phyloP scores from a whole-genome alignment of 148 eudicot species.

The Silene latifolia region DNA sequence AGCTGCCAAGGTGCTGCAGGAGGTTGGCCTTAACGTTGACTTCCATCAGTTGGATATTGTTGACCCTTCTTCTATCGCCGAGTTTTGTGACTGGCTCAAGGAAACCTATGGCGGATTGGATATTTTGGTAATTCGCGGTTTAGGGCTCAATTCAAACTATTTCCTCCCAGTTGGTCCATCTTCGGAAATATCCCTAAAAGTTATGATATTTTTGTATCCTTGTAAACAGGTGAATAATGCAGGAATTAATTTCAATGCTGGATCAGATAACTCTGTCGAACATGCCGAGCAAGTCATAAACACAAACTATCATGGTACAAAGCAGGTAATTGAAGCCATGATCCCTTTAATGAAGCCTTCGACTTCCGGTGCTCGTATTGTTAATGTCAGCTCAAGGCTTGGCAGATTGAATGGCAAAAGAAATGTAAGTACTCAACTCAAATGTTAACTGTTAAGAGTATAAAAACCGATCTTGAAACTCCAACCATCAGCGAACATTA shows the following conservation, averaged over 20 bases:
- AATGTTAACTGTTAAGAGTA: too few relatives aligned
- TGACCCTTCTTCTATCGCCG: slow-evolving; percentile 53
- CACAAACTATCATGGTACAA: slow-evolving; percentile 84
- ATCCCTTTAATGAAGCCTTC: slow-evolving; percentile 85
- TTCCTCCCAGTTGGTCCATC: too few relatives aligned
- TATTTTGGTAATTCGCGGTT: slow-evolving; percentile 84
- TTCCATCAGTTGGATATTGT: slow-evolving; percentile 86
- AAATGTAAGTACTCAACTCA: slow-evolving; percentile 56
- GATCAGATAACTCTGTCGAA: slow-evolving; percentile 68
- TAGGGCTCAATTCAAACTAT: too few relatives aligned
- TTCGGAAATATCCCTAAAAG: too few relatives aligned
- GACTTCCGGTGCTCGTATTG: slow-evolving; percentile 73
- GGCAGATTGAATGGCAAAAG: slow-evolving; percentile 81
- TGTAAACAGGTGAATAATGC: slow-evolving; percentile 82
- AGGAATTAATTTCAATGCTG: slow-evolving; percentile 70
- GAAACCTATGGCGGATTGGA: slow-evolving; percentile 67
- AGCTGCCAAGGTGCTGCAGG: slow-evolving; percentile 75
- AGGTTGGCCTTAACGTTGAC: slow-evolving; percentile 64
- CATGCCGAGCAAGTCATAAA: slow-evolving; percentile 66
- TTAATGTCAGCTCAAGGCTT: slow-evolving; percentile 76
- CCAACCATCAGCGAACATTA: too few relatives aligned
- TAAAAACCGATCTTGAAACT: too few relatives aligned
- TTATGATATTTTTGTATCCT: slow-evolving; percentile 4
- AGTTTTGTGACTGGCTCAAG: slow-evolving; percentile 58
- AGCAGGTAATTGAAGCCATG: slow-evolving; percentile 68